Evolutionary conservation across 441 rosid genomes (phyloP).

Genomic region (Syzygium syzygioides): DNA sequence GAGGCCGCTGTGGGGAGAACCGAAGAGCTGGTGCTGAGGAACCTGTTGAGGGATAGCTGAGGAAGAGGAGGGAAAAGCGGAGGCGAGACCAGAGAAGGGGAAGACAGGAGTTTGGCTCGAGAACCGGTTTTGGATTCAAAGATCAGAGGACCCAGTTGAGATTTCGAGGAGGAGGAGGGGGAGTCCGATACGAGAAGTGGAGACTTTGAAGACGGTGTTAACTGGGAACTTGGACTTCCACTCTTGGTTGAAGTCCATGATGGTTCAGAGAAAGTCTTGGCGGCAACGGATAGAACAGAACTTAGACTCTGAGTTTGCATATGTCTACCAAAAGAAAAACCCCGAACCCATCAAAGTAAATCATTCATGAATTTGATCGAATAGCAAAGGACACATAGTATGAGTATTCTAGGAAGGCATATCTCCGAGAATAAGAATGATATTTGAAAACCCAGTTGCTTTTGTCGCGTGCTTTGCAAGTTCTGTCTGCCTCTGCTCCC

Average conservation of each 20-base stretch:
- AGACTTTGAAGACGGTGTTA: conserved; percentile 10
- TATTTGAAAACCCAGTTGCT: no score
- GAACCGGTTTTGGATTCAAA: conserved; percentile 27
- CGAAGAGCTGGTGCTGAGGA: conserved; percentile 29
- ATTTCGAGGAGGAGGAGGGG: not conserved
- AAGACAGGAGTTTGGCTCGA: conserved; percentile 30
- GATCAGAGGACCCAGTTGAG: conserved; percentile 31
- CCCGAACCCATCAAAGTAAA: no score
- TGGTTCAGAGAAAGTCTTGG: not conserved
- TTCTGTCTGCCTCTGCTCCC: no score
- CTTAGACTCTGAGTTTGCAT: no score
- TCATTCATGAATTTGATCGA: no score
- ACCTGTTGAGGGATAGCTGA: conserved; percentile 34
- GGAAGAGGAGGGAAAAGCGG: conserved; percentile 40
- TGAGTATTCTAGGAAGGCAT: no score
- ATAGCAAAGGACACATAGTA: no score
- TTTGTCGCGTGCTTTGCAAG: no score
- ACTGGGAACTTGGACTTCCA: conserved; percentile 27
- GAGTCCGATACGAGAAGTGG: conserved; percentile 34
- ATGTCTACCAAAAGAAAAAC: no score
- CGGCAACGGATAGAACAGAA: no score
- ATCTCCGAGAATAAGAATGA: no score
- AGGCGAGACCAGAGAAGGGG: conserved; percentile 43
- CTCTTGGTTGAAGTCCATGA: not conserved
- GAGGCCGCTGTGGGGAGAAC: conserved; percentile 30